Evolutionary conservation across 306 rosid species (phyloP).

Genomic region (Cercis canadensis): DNA sequence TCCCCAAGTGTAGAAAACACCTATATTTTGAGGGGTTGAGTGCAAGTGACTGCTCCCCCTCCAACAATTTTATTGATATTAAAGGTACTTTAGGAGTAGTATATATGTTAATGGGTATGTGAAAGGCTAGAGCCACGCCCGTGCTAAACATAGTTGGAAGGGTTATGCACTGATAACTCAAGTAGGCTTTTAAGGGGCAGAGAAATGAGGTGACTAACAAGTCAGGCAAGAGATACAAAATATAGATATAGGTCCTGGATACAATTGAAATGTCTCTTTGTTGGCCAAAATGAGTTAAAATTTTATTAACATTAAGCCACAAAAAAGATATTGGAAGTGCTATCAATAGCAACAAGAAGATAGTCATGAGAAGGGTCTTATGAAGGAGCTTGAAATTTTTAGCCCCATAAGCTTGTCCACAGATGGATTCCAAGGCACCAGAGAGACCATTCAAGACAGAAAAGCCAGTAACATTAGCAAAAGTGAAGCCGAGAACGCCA

Average conservation of each 20-base stretch:
- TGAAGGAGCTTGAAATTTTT: slow-evolving; percentile 78
- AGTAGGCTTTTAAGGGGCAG: slow-evolving; percentile 79
- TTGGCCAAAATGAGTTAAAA: slow-evolving; percentile 76
- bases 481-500: slow-evolving; percentile 81
- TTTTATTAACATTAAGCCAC: slow-evolving; percentile 82
- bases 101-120: slow-evolving; percentile 73
- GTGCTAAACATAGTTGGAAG: slow-evolving; percentile 84
- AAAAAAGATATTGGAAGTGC: slow-evolving; percentile 73
- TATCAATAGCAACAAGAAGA: slow-evolving; percentile 52
- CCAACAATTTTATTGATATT: no score
- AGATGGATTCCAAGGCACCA: slow-evolving; percentile 87
- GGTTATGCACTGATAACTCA: slow-evolving; percentile 71
- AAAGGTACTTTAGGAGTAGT: slow-evolving; percentile 45
- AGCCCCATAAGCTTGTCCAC: slow-evolving; percentile 95
- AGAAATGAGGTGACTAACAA: slow-evolving; percentile 67
- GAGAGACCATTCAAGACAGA: slow-evolving; percentile 82
- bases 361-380: slow-evolving; percentile 80
- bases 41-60: no score
- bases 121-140: slow-evolving; percentile 63
- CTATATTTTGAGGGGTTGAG: no score
- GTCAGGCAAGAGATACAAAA: slow-evolving; percentile 73
- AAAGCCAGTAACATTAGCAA: slow-evolving; percentile 92
- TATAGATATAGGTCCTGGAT: slow-evolving; percentile 61
- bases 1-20: no score
- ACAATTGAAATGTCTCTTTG: slow-evolving; percentile 59